A percentile compares a stretch with the other conserved stretches of the same genome.
Conservation (phyloP, 345 rosid species). For the Linum lewisii region DNA sequence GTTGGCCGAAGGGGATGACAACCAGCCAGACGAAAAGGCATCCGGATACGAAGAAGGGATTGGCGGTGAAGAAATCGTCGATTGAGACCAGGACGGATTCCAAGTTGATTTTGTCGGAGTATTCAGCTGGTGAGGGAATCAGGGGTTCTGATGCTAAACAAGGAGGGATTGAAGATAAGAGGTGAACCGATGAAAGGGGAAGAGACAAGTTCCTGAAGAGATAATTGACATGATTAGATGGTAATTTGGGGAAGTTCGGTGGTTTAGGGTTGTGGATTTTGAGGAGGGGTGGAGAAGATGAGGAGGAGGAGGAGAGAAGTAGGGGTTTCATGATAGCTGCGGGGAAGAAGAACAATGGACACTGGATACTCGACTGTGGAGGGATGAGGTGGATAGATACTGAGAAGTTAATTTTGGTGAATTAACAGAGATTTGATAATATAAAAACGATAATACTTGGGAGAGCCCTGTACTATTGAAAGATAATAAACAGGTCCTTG, state of each 20-base stretch:
- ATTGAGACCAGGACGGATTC: constrained; percentile 53
- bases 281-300: neutral
- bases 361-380: too few relatives aligned
- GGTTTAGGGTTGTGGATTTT: constrained; percentile 22
- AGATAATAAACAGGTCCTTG: too few relatives aligned
- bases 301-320: neutral
- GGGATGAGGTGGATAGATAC: too few relatives aligned
- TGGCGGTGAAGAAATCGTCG: constrained; percentile 58
- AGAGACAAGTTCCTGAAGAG: constrained; percentile 26
- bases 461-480: too few relatives aligned
- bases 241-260: constrained; percentile 20
- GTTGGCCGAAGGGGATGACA: constrained; percentile 43
- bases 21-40: constrained; percentile 75
- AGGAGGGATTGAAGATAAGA: constrained; percentile 23
- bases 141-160: constrained; percentile 46
- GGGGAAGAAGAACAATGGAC: too few relatives aligned
- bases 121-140: constrained; percentile 20
- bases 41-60: constrained; percentile 86
- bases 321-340: constrained; percentile 6
- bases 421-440: too few relatives aligned
- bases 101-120: constrained; percentile 49
- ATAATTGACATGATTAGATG: neutral
- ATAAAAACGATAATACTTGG: too few relatives aligned
- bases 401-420: too few relatives aligned
- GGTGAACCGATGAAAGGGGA: constrained; percentile 31